Evolutionary conservation across 768 basidiomycete species (phyloP), one percentile per base, ranked within the genome.

Genomic region (Clathrus columnatus): DNA sequence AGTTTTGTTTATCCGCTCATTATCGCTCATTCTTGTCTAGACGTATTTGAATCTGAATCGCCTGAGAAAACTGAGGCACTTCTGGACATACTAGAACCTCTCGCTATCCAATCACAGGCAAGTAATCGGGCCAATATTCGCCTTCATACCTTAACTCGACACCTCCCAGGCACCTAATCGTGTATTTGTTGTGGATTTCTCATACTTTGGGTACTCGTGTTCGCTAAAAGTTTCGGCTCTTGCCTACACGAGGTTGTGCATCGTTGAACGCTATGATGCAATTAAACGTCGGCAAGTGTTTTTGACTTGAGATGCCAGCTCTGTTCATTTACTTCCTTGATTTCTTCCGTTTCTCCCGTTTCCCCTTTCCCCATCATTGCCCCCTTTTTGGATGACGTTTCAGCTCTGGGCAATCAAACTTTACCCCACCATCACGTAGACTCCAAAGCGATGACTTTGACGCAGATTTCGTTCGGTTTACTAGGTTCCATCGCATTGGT

Each of bases 201-300:
- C 29, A 24, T 54, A 54, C 24, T 54, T 54, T 30, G 53, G 53
- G 10, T 26, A 16, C 20, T 24, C n/a, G 8, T 44, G 53, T 28
- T n/a, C 26, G 1, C 20, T 54, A 18, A 24, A 16, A 11, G 16
- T 48, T 18, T 18, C 44, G 41, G 17, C 42, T 47, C 7, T 23
- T 14, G 47, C 45, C 3, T 30, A 32, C 24, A 46, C 53, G 7
- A 28, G 53, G 8, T 44, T 54, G 17, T 54, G 53, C 45, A 54
- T 46, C 7, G 44, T 54, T 14, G 42, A 45, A 29, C 26, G 53
- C 18, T 54, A 54, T 48, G 18, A 47, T 28, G 5, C 21, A n/a
- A 28, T 28, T 28, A n/a, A 24, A 18, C 42, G 28, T n/a, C 18
- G n/a, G 53, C 46, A 29, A 24, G 53, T 7, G 8, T 10, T 11